These are phyloP conservation scores for Cercis canadensis DNA, from an alignment of 306 rosid species.

Conservation along the genomic window DNA sequence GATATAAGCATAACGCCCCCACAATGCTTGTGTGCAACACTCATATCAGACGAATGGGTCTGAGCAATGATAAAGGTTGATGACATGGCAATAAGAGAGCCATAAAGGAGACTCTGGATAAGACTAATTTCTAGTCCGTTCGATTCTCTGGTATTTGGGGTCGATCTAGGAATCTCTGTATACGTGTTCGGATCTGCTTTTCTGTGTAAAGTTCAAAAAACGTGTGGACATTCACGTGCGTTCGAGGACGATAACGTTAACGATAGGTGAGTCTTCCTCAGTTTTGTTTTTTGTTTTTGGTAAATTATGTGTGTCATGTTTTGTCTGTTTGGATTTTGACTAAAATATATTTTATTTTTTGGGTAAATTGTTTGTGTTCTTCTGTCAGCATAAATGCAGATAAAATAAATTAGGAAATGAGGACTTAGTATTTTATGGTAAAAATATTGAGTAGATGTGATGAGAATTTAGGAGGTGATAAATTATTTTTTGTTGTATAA, in stretches of 20 bases:
- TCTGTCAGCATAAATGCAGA: too few relatives aligned
- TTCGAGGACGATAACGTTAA: neutral
- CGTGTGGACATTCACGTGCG: slow-evolving; percentile 15
- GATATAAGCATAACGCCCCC: too few relatives aligned
- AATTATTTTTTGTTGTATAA: too few relatives aligned
- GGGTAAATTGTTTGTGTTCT: too few relatives aligned
- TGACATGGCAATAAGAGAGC: neutral
- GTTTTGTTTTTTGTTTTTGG: too few relatives aligned
- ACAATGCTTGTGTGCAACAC: neutral
- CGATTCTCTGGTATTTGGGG: neutral
- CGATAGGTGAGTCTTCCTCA: neutral
- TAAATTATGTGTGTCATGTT: too few relatives aligned
- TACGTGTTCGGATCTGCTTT: neutral
- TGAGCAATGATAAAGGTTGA: neutral
- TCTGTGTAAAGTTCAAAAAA: neutral
- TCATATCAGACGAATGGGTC: neutral
- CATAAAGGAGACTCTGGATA: neutral
- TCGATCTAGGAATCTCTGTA: neutral
- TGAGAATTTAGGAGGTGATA: too few relatives aligned
- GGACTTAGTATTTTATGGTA: too few relatives aligned
- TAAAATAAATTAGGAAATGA: too few relatives aligned
- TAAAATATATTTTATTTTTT: too few relatives aligned
- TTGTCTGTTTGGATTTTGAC: too few relatives aligned
- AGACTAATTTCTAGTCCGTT: neutral
- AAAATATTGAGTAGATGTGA: too few relatives aligned